Evolutionary conservation across 2,329 filamentous ascomycete genomes (phyloP), one percentile per base, ranked within the genome.

Genomic region (Phyllosticta citrichinensis): DNA sequence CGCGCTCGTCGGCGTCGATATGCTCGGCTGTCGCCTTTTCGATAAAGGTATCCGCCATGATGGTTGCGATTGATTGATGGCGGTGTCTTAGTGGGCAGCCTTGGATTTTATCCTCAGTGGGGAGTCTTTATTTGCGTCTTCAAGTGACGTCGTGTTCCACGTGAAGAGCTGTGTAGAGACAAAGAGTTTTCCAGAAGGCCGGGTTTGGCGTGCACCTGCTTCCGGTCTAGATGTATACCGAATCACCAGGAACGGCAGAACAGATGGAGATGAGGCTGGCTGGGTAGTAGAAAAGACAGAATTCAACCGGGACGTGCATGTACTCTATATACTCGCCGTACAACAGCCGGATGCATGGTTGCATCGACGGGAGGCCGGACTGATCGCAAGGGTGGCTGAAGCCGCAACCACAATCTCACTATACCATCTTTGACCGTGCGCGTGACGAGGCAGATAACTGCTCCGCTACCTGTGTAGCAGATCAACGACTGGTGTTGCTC

Each of bases 21-120:
- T 62, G 55, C 24, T 58, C 51, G 12, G 55, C 22, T 14, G 33
- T 56, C 27, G 60, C 14, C 50, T 62, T 62, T 50, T 62, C 60
- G 17, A 19, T 25, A n/a, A 30, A 54, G 52, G 56, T 25, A 52
- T 57, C 60, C 51, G 51, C 53, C 60, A 58, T 62, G 55, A 33
- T 52, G 33, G 12, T n/a, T 24, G 24, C 10, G 20, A 53, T 24
- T 14, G 59, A 8, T 30, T 52, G n/a, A 50, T 53, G 50, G 12
- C 10, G 57, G 25, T 33, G 58, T 55, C 24, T 33, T 25, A 33
- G 57, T 10, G 9, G 17, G 35, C 17, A 14, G 14, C 17, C n/a
- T 30, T 54, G 14, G 54, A 12, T 19, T 54, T 54, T 47, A 20
- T 60, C 14, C 17, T 54, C n/a, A 12, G 19, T 24, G 17, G 40